A percentile compares a stretch with the other conserved stretches of the same genome.
phyloP scores from a whole-genome alignment of 75 land plant species.

The Larix kaempferi region DNA sequence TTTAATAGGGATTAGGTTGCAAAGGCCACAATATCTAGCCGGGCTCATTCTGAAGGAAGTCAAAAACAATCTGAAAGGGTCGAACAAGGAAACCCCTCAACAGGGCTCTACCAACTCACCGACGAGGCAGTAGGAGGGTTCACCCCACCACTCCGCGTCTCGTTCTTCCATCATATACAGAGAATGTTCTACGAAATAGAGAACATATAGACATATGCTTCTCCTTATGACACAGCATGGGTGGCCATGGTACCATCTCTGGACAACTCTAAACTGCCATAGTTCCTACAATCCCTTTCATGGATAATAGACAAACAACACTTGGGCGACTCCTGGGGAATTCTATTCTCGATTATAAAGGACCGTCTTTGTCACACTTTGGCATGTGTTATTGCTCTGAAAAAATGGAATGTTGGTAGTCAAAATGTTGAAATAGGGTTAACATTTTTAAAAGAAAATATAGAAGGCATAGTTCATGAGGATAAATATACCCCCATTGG shows the following conservation, averaged over 20 bases:
- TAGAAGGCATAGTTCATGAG: too few relatives aligned
- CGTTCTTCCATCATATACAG: too few relatives aligned
- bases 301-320: conserved; percentile 54
- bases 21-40: too few relatives aligned
- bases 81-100: too few relatives aligned
- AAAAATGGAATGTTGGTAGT: conserved; percentile 37
- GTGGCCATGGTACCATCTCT: conserved; percentile 44
- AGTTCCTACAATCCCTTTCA: conserved; percentile 36
- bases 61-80: too few relatives aligned
- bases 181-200: conserved; percentile 15
- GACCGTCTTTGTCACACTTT: conserved; percentile 46
- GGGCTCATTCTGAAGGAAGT: too few relatives aligned
- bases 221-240: conserved; percentile 63
- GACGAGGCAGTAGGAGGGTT: too few relatives aligned
- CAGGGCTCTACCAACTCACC: too few relatives aligned
- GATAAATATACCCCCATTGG: too few relatives aligned
- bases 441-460: too few relatives aligned
- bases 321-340: conserved; percentile 51
- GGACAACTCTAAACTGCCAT: conserved; percentile 17
- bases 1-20: too few relatives aligned
- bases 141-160: too few relatives aligned
- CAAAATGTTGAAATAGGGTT: conserved; percentile 33
- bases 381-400: conserved; percentile 46
- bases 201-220: conserved; percentile 24
- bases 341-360: conserved; percentile 18